Conservation (phyloP, 805 yeast species). For the Saccharomycopsis babjevae region DNA sequence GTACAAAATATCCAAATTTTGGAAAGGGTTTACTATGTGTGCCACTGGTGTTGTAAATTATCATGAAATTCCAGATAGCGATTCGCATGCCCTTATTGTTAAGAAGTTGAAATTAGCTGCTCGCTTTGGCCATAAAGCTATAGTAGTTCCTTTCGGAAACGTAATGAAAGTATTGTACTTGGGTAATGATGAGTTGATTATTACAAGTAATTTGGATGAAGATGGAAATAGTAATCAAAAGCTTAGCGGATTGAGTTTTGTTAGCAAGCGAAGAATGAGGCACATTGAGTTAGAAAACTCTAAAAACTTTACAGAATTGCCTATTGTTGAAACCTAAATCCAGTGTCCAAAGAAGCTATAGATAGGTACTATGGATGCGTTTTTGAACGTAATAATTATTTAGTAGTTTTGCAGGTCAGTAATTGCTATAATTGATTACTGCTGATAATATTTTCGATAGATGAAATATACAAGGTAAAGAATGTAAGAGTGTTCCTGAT, state of each 20-base stretch:
- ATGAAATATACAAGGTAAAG: background rate
- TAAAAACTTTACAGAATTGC: conserved; percentile 10
- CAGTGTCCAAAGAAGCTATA: background rate
- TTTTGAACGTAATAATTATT: background rate
- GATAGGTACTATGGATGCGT: background rate
- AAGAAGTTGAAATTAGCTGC: conserved; percentile 51
- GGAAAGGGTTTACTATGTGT: conserved; percentile 79
- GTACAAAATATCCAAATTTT: conserved; percentile 30
- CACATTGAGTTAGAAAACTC: conserved; percentile 6
- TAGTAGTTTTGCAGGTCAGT: background rate
- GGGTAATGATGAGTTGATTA: conserved; percentile 65
- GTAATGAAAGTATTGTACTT: conserved; percentile 60
- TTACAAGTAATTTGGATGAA: conserved; percentile 25
- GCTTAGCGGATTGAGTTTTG: conserved; percentile 40
- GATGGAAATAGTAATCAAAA: conserved; percentile 30
- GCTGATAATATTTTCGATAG: too few species aligned
- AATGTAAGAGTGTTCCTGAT: background rate
- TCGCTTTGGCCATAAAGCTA: conserved; percentile 69
- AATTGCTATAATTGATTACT: background rate
- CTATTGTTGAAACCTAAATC: background rate
- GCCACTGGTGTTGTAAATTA: conserved; percentile 52
- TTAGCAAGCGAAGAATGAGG: conserved; percentile 36
- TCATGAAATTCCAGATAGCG: conserved; percentile 46
- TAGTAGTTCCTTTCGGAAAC: conserved; percentile 67
- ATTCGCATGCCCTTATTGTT: conserved; percentile 37